These are phyloP conservation scores for Ophiorrhiza pumila DNA, from an alignment of 257 asterid species.

Conservation along the genomic window DNA sequence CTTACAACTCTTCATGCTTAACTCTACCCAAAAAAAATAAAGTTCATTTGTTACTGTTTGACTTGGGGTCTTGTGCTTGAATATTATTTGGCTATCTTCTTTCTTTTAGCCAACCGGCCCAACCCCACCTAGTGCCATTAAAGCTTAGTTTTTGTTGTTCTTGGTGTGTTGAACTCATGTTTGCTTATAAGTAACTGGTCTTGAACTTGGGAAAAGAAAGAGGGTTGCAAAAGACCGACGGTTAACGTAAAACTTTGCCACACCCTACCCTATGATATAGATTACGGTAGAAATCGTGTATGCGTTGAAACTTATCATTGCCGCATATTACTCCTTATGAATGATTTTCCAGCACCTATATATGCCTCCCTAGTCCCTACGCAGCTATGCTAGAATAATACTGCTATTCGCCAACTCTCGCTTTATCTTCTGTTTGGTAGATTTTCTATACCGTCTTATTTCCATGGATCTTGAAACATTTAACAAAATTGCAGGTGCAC, in stretches of 20 bases:
- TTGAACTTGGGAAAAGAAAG: too few species aligned
- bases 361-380: not conserved
- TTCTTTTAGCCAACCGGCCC: not conserved
- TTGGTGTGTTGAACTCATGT: not conserved
- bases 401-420: too few species aligned
- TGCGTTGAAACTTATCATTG: too few species aligned
- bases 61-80: not conserved
- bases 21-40: too few species aligned
- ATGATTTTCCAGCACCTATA: too few species aligned
- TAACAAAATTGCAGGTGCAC: slow-evolving; percentile 50
- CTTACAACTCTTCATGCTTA: not conserved
- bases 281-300: too few species aligned
- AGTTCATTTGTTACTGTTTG: not conserved
- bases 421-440: not conserved
- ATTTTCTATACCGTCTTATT: not conserved
- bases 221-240: too few species aligned
- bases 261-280: too few species aligned
- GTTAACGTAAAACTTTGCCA: too few species aligned
- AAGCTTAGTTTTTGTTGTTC: not conserved
- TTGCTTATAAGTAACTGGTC: too few species aligned
- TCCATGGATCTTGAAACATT: not conserved
- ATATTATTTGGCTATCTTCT: not conserved
- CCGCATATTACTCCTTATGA: not conserved
- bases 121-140: too few species aligned
- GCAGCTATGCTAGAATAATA: too few species aligned